phyloP scores from a whole-genome alignment of 2,329 filamentous ascomycete genomes.

The Pestalotiopsis sp. region DNA sequence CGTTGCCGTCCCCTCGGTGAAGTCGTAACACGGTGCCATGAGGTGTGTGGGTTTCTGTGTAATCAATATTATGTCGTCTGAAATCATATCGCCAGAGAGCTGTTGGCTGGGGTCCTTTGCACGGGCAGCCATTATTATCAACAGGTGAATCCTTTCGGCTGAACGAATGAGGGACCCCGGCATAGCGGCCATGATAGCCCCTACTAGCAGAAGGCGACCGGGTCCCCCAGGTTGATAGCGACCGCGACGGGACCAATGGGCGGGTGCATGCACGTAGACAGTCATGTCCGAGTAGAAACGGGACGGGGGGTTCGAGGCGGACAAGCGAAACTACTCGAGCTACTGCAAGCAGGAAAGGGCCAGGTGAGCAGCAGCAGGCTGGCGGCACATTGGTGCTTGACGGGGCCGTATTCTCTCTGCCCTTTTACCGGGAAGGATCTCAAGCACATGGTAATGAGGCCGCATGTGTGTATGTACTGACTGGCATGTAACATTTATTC shows the following conservation, averaged over 20 bases:
- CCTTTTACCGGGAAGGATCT: neutral
- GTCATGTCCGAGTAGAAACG: neutral
- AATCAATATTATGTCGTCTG: neutral
- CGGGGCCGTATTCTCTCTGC: neutral
- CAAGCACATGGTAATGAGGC: neutral
- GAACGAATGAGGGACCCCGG: constrained; percentile 2
- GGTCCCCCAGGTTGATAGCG: neutral
- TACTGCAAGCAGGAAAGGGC: neutral
- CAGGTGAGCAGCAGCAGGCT: neutral
- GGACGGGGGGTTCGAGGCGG: neutral
- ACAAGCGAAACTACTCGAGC: neutral
- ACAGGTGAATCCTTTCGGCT: neutral
- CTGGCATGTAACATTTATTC: no score
- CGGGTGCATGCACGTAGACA: neutral
- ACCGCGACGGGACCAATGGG: neutral
- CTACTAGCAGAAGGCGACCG: neutral
- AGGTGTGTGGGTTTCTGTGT: neutral
- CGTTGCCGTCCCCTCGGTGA: neutral
- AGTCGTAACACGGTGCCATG: neutral
- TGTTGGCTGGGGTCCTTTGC: neutral
- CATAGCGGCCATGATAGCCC: neutral
- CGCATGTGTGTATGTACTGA: neutral
- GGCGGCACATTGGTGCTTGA: neutral
- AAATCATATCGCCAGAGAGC: neutral
- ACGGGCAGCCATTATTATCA: neutral